Conservation (phyloP, 2,329 filamentous ascomycete genomes). For the Cladosporium velox region DNA sequence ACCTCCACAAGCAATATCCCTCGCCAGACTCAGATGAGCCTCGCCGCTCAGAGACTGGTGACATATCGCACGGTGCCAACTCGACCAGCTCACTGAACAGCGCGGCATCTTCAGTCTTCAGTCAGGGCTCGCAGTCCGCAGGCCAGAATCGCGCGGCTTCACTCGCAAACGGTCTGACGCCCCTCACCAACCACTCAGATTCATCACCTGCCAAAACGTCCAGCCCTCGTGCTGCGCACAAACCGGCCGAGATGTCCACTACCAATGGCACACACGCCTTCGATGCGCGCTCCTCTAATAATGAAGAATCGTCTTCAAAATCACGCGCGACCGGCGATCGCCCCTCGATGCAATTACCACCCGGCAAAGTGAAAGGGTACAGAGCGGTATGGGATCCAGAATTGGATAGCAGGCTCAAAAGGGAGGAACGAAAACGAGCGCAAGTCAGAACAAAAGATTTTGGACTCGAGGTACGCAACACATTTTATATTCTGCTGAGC, state of each 20-base stretch:
- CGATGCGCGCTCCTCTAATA: slow-evolving; percentile 29
- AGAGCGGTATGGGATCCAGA: slow-evolving; percentile 65
- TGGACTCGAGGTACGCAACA: slow-evolving; percentile 45
- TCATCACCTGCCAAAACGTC: slow-evolving; percentile 62
- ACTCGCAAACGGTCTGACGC: slow-evolving; percentile 60
- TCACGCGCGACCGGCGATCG: slow-evolving; percentile 39
- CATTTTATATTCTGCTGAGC: slow-evolving; percentile 41
- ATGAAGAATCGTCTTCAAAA: slow-evolving; percentile 44
- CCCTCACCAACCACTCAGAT: slow-evolving; percentile 63
- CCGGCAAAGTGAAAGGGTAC: slow-evolving; percentile 57
- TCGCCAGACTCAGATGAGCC: slow-evolving; percentile 35
- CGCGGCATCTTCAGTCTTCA: slow-evolving; percentile 72
- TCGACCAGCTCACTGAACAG: slow-evolving; percentile 73
- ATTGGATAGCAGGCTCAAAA: slow-evolving; percentile 58
- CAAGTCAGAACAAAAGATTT: slow-evolving; percentile 40
- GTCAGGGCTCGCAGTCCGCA: slow-evolving; percentile 52
- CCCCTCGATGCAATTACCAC: slow-evolving; percentile 47
- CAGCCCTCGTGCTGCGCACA: slow-evolving; percentile 49
- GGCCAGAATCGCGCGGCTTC: slow-evolving; percentile 59
- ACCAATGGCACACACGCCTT: slow-evolving; percentile 28
- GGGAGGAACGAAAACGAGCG: slow-evolving; percentile 55
- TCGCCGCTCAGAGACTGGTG: slow-evolving; percentile 51
- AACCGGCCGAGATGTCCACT: slow-evolving; percentile 31
- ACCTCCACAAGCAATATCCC: slow-evolving; percentile 28
- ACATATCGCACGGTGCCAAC: slow-evolving; percentile 69